phyloP scores from a whole-genome alignment of 2,329 filamentous ascomycete species.

The Ceratocystis lukuohia region DNA sequence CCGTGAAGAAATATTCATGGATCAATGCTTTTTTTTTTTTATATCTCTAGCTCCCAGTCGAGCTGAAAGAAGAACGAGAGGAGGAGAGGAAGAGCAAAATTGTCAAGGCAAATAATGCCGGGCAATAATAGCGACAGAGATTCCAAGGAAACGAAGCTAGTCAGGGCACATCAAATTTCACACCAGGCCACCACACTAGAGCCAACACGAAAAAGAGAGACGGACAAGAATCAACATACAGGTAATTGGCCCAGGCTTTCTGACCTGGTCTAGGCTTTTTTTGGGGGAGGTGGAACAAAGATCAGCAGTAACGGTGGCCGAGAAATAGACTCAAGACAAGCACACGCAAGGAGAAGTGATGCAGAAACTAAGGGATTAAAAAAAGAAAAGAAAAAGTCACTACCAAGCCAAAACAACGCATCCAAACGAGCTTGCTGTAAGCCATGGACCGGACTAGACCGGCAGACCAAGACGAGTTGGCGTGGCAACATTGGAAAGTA shows the following conservation, averaged over 20 bases:
- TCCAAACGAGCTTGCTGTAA: background rate
- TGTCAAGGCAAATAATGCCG: background rate
- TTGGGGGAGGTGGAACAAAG: background rate
- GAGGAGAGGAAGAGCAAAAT: background rate
- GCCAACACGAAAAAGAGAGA: background rate
- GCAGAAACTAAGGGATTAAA: background rate
- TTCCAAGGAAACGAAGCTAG: slow-evolving; percentile 1
- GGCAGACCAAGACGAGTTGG: background rate
- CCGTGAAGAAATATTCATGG: background rate
- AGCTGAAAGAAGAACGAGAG: slow-evolving; percentile 2
- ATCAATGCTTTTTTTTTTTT: background rate
- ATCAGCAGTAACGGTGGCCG: background rate
- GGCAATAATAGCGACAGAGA: background rate
- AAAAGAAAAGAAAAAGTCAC: background rate
- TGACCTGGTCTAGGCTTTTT: background rate
- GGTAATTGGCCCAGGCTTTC: background rate
- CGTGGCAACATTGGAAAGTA: background rate
- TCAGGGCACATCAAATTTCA: slow-evolving; percentile 9
- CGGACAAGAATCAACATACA: background rate
- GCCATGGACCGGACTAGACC: background rate
- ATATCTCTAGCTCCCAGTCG: background rate
- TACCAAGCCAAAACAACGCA: background rate
- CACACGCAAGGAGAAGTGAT: background rate
- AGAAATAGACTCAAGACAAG: background rate
- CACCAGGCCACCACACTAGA: background rate